Conservation (phyloP, 306 rosid species). For the Cicer judaicum region DNA sequence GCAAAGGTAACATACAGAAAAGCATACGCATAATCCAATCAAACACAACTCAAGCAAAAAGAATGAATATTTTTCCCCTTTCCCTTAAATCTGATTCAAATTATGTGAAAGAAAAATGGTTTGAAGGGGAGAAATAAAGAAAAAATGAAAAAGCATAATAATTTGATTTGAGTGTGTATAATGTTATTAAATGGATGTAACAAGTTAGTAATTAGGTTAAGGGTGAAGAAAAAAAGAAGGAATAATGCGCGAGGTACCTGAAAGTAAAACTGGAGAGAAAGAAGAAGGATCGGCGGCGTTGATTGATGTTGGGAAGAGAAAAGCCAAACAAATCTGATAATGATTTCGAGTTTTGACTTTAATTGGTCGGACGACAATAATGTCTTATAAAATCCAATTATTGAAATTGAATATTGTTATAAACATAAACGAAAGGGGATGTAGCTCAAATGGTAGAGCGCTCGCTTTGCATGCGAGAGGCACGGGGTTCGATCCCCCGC, state of each 20-base stretch:
- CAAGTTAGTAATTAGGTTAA: background rate
- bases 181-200: background rate
- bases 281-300: conserved; percentile 7
- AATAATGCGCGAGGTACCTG: background rate
- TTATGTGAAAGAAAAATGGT: too few relatives aligned
- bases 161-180: background rate
- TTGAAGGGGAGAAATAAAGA: too few relatives aligned
- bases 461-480: conserved; percentile 75
- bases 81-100: too few relatives aligned
- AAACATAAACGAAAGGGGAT: conserved; percentile 38
- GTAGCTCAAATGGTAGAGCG: conserved; percentile 83
- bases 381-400: too few relatives aligned
- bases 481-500: conserved; percentile 74
- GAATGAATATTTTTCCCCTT: too few relatives aligned
- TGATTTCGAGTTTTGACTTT: too few relatives aligned
- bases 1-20: too few relatives aligned
- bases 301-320: conserved; percentile 19
- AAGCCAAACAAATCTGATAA: background rate
- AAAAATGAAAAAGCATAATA: background rate
- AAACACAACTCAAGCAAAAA: too few relatives aligned
- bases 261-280: too few relatives aligned
- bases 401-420: too few relatives aligned
- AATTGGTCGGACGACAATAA: too few relatives aligned
- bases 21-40: too few relatives aligned
- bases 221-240: background rate